Conservation (phyloP, 257 asterid genomes). For the Solanum pinnatisectum region DNA sequence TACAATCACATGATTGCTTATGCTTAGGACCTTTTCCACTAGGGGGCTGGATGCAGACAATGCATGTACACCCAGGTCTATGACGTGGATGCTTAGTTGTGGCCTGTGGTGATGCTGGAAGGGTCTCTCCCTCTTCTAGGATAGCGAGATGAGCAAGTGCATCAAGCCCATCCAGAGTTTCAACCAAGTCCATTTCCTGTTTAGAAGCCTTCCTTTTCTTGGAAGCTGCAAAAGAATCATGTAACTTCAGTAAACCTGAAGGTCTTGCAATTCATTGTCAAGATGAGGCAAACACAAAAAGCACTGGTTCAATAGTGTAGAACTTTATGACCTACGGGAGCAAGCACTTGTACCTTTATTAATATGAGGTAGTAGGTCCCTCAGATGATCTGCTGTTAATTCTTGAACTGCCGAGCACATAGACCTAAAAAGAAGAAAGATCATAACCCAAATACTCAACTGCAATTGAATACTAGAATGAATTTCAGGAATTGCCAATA, state of each 20-base stretch:
- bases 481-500: neutral
- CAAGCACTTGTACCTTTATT: conserved; percentile 29
- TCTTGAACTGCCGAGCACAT: conserved; percentile 64
- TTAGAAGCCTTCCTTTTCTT: conserved; percentile 27
- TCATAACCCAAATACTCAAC: neutral
- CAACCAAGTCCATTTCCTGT: conserved; percentile 24
- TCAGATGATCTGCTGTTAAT: conserved; percentile 45
- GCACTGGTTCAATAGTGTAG: neutral
- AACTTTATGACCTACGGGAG: neutral
- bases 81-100: conserved; percentile 72
- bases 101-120: conserved; percentile 34
- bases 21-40: conserved; percentile 67
- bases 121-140: conserved; percentile 40
- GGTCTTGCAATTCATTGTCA: neutral
- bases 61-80: conserved; percentile 63
- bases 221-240: conserved; percentile 33
- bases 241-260: neutral
- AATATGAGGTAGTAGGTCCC: conserved; percentile 35
- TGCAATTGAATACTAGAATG: neutral
- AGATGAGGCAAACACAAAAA: neutral
- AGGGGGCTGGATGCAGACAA: conserved; percentile 82
- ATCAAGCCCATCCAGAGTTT: conserved; percentile 61
- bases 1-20: conserved; percentile 53
- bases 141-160: conserved; percentile 59
- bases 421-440: conserved; percentile 39